Evolutionary conservation across 179 eudicot genomes (phyloP).

Genomic region (Silene noctiflora): DNA sequence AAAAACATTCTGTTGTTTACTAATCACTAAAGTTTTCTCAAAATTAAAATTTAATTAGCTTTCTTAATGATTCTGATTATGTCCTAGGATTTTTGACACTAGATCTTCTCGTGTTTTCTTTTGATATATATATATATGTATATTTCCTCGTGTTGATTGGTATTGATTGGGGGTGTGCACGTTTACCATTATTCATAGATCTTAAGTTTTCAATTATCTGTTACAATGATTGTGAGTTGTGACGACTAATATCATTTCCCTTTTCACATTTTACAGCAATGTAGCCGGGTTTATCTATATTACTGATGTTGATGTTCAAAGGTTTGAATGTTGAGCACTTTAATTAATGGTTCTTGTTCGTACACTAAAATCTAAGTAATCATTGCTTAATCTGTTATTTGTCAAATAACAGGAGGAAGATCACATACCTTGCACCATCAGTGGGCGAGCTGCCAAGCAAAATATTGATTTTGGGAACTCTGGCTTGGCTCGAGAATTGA

Average conservation of each 20-base stretch:
- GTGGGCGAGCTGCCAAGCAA: slow-evolving; percentile 76
- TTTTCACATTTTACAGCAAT: slow-evolving; percentile 48
- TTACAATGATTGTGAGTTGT: not conserved
- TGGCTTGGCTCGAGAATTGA: slow-evolving; percentile 70
- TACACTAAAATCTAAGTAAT: not conserved
- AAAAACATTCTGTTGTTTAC: too few species aligned
- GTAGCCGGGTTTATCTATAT: slow-evolving; percentile 87
- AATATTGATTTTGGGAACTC: slow-evolving; percentile 64
- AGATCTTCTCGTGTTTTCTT: too few species aligned
- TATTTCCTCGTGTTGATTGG: too few species aligned
- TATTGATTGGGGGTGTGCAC: too few species aligned
- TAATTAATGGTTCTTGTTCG: not conserved
- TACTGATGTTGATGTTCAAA: slow-evolving; percentile 74
- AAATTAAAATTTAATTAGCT: too few species aligned
- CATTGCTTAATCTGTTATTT: not conserved
- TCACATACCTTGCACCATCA: slow-evolving; percentile 88
- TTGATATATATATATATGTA: too few species aligned
- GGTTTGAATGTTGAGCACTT: slow-evolving; percentile 37
- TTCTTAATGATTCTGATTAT: too few species aligned
- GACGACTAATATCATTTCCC: not conserved
- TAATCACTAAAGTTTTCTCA: too few species aligned
- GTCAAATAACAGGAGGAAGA: slow-evolving; percentile 54
- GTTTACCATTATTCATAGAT: too few species aligned
- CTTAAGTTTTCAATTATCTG: too few species aligned
- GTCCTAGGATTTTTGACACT: too few species aligned